Percentiles rank a stretch among this genome's conserved stretches.
These are phyloP conservation scores for Coniochaeta sp. DNA, from an alignment of 2,329 filamentous ascomycete genomes.

Conservation along the genomic window DNA sequence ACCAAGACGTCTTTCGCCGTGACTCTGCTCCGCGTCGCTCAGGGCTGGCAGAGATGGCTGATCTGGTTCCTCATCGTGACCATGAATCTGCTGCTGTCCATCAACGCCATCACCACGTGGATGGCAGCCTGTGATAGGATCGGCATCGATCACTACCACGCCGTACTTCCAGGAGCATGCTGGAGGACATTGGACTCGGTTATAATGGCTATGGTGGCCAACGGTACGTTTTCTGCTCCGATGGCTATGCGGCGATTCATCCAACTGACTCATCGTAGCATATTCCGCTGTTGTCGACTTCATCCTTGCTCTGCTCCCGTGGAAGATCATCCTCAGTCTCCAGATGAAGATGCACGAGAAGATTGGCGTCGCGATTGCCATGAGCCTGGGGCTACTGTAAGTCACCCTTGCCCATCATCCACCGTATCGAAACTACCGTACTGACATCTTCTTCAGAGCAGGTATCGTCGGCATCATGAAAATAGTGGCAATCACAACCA, in stretches of 20 bases:
- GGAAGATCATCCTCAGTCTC: conserved; percentile 6
- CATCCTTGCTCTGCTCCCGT: conserved; percentile 7
- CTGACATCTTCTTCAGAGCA: background rate
- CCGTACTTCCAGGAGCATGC: conserved; percentile 6
- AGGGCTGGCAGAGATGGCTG: conserved; percentile 9
- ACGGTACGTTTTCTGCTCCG: no score
- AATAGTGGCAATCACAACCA: conserved; percentile 4
- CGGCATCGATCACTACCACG: conserved; percentile 3
- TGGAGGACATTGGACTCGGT: conserved; percentile 8
- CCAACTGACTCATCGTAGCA: no score
- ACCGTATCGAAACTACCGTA: no score
- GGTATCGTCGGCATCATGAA: conserved; percentile 5
- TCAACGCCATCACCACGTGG: conserved; percentile 15
- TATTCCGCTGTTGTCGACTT: conserved; percentile 5
- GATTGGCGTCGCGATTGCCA: conserved; percentile 7
- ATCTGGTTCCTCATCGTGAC: conserved; percentile 19
- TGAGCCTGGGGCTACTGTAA: conserved; percentile 7
- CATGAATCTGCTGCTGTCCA: conserved; percentile 15
- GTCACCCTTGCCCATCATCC: background rate
- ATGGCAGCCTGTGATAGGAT: conserved; percentile 7
- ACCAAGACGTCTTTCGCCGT: conserved; percentile 24
- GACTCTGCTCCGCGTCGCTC: conserved; percentile 19
- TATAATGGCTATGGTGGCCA: conserved; percentile 7
- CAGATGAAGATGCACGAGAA: conserved; percentile 9
- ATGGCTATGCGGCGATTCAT: no score